phyloP scores from a whole-genome alignment of 805 yeast species.

The Gaillardinia entomophila region DNA sequence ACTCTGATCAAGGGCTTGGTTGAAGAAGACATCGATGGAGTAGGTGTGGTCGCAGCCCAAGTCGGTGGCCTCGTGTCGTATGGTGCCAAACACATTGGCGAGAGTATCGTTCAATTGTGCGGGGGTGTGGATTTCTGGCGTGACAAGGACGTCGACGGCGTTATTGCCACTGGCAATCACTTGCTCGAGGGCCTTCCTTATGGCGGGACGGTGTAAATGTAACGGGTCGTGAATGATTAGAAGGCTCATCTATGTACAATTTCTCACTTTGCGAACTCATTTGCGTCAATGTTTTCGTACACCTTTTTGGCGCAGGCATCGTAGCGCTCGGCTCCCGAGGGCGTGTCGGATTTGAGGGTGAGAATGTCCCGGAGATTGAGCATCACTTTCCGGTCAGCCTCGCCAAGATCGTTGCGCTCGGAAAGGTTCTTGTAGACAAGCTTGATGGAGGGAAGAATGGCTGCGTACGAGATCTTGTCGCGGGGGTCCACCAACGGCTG shows the following conservation, averaged over 20 bases:
- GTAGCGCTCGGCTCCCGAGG: conserved; percentile 9
- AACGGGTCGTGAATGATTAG: neutral
- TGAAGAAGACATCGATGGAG: conserved; percentile 25
- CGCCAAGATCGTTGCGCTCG: conserved; percentile 6
- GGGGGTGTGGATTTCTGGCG: conserved; percentile 12
- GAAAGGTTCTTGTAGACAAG: conserved; percentile 17
- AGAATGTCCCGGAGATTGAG: conserved; percentile 12
- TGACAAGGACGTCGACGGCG: conserved; percentile 20
- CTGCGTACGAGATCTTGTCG: conserved; percentile 10
- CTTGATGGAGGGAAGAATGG: conserved; percentile 16
- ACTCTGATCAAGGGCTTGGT: too few species aligned
- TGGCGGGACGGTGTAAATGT: conserved; percentile 7
- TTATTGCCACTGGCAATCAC: too few species aligned
- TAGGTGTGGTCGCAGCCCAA: conserved; percentile 19
- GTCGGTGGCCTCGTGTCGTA: conserved; percentile 14
- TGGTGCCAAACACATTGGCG: conserved; percentile 20
- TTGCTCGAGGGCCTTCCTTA: conserved; percentile 3
- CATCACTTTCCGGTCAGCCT: conserved; percentile 13
- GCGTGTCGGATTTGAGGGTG: conserved; percentile 6
- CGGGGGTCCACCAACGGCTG: conserved; percentile 12
- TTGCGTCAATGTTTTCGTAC: conserved; percentile 3
- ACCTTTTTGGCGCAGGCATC: conserved; percentile 6
- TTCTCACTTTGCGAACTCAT: neutral
- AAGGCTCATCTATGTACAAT: neutral
- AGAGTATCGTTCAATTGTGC: conserved; percentile 21